phyloP scores from a whole-genome alignment of 192 early-diverging fungal genomes.

The Umbelopsis vinacea region DNA sequence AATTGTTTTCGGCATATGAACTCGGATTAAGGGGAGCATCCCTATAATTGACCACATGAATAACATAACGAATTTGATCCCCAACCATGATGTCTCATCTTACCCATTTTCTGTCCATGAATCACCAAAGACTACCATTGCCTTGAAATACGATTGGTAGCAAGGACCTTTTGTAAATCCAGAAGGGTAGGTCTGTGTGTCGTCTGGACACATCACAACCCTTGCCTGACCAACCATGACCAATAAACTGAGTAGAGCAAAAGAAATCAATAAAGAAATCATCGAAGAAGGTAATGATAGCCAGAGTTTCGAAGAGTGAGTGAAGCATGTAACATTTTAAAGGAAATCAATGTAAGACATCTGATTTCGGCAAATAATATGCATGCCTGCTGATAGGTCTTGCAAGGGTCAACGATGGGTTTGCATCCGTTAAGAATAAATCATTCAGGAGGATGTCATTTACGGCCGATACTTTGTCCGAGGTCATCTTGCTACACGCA shows the following conservation, averaged over 20 bases:
- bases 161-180: not conserved
- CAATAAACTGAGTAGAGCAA: not conserved
- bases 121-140: not conserved
- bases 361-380: constrained; percentile 3
- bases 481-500: not conserved
- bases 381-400: constrained; percentile 1
- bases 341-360: not conserved
- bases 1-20: not conserved
- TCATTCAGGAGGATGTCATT: not conserved
- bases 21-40: not conserved
- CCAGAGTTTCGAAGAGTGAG: not conserved
- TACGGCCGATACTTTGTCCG: not conserved
- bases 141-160: not conserved
- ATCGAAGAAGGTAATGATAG: not conserved
- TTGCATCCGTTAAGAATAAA: not conserved
- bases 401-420: not conserved
- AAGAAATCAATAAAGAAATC: not conserved
- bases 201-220: not conserved
- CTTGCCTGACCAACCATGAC: not conserved
- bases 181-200: not conserved
- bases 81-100: not conserved
- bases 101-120: constrained; percentile 18
- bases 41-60: not conserved
- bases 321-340: not conserved
- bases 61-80: not conserved